These are phyloP conservation scores for Fusarium xylarioides DNA, from an alignment of 2,329 filamentous ascomycete species.

Conservation along the genomic window DNA sequence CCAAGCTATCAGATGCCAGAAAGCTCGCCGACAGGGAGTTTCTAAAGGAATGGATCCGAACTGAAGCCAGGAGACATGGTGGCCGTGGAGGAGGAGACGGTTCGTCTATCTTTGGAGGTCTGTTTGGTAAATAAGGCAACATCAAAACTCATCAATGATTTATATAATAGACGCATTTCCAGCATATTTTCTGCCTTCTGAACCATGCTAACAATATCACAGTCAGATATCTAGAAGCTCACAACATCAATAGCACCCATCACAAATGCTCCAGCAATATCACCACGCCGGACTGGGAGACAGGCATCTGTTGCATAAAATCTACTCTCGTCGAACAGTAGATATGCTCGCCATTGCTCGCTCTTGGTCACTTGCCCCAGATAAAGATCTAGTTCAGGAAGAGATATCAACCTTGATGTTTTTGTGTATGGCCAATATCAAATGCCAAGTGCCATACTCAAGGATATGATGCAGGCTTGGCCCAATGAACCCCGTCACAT, in stretches of 20 bases:
- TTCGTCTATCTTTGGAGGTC: conserved; percentile 48
- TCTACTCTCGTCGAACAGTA: background rate
- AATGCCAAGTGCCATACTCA: background rate
- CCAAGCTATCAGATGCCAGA: conserved; percentile 60
- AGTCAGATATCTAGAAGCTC: background rate
- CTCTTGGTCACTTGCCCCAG: too few species aligned
- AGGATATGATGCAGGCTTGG: background rate
- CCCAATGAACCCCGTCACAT: background rate
- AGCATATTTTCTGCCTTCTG: background rate
- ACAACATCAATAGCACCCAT: background rate
- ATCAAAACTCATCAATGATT: background rate
- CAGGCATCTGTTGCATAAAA: background rate
- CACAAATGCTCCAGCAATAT: background rate
- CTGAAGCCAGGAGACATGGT: conserved; percentile 59
- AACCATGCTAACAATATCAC: background rate
- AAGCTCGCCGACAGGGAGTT: conserved; percentile 60
- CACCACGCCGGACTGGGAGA: background rate
- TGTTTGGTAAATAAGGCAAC: conserved; percentile 53
- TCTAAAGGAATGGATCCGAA: conserved; percentile 63
- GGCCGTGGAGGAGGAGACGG: conserved; percentile 51
- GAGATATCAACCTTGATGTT: background rate
- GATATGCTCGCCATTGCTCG: background rate
- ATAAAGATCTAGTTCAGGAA: background rate
- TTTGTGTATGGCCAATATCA: background rate
- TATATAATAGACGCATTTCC: background rate